Conservation (phyloP, 1,284 basidiomycete species). For the Termitomyces sp. region DNA sequence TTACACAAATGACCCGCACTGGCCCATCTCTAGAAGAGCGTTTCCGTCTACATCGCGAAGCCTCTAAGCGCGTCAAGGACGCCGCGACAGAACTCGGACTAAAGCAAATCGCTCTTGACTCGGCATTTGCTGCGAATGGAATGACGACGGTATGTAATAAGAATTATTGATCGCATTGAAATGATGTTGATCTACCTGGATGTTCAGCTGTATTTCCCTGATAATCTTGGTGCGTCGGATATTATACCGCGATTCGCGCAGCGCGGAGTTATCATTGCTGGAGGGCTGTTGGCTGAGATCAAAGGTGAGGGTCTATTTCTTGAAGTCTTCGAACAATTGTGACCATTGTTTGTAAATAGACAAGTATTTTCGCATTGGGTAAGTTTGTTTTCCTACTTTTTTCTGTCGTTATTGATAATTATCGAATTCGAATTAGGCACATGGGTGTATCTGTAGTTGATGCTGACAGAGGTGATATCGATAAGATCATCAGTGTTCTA, state of each 20-base stretch:
- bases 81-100: slow-evolving; percentile 71
- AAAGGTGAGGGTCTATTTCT: slow-evolving; percentile 54
- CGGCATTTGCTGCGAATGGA: slow-evolving; percentile 78
- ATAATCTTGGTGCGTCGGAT: slow-evolving; percentile 69
- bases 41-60: slow-evolving; percentile 73
- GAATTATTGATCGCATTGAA: neutral
- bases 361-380: slow-evolving; percentile 80
- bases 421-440: slow-evolving; percentile 54
- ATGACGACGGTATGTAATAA: slow-evolving; percentile 73
- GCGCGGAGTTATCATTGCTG: slow-evolving; percentile 81
- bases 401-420: neutral
- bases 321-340: neutral
- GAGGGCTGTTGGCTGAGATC: slow-evolving; percentile 82
- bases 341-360: slow-evolving; percentile 30
- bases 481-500: slow-evolving; percentile 68
- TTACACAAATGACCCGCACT: slow-evolving; percentile 65
- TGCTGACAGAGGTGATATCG: slow-evolving; percentile 66
- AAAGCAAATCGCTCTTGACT: slow-evolving; percentile 61
- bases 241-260: slow-evolving; percentile 67
- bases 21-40: slow-evolving; percentile 72
- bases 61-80: slow-evolving; percentile 71
- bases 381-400: slow-evolving; percentile 21
- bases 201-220: slow-evolving; percentile 68
- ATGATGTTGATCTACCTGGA: neutral
- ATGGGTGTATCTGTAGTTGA: slow-evolving; percentile 87